Conservation (phyloP, 352 stramenopile genomes). For the Globisporangium uncinulatum region DNA sequence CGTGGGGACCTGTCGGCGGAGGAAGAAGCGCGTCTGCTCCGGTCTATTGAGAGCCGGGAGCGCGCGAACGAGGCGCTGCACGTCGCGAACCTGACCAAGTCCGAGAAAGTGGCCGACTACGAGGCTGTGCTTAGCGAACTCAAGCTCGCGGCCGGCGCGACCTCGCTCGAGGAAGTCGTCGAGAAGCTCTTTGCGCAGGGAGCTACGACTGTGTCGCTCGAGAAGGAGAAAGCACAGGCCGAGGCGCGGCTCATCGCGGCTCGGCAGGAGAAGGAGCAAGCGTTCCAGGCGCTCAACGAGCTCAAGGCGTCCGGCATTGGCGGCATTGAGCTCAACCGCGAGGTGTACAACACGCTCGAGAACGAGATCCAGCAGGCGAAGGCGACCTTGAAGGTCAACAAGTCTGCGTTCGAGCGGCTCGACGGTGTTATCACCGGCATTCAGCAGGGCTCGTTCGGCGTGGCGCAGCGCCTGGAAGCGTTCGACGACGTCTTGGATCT, state of each 20-base stretch:
- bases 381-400: slow-evolving; percentile 69
- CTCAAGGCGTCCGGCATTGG: slow-evolving; percentile 77
- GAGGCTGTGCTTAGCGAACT: slow-evolving; percentile 58
- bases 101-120: slow-evolving; percentile 63
- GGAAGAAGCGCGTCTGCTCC: slow-evolving; percentile 48
- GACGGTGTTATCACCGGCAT: slow-evolving; percentile 71
- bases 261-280: slow-evolving; percentile 61
- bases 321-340: slow-evolving; percentile 69
- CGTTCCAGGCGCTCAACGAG: slow-evolving; percentile 56
- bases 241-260: slow-evolving; percentile 46
- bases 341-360: slow-evolving; percentile 78
- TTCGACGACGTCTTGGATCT: slow-evolving; percentile 69
- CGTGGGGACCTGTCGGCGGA: slow-evolving; percentile 64
- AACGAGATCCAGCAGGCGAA: slow-evolving; percentile 73
- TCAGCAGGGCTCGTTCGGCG: slow-evolving; percentile 63
- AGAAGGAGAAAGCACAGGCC: slow-evolving; percentile 67
- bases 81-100: slow-evolving; percentile 57
- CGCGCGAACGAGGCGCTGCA: slow-evolving; percentile 60
- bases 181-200: slow-evolving; percentile 67
- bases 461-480: slow-evolving; percentile 54
- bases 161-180: slow-evolving; percentile 47
- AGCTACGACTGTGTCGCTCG: slow-evolving; percentile 50
- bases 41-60: slow-evolving; percentile 59
- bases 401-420: slow-evolving; percentile 63
- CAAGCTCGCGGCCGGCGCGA: slow-evolving; percentile 58